Percentiles rank a stretch among this genome's conserved stretches.
phyloP scores from a whole-genome alignment of 2,329 filamentous ascomycete genomes.

The Curvularia lunata region DNA sequence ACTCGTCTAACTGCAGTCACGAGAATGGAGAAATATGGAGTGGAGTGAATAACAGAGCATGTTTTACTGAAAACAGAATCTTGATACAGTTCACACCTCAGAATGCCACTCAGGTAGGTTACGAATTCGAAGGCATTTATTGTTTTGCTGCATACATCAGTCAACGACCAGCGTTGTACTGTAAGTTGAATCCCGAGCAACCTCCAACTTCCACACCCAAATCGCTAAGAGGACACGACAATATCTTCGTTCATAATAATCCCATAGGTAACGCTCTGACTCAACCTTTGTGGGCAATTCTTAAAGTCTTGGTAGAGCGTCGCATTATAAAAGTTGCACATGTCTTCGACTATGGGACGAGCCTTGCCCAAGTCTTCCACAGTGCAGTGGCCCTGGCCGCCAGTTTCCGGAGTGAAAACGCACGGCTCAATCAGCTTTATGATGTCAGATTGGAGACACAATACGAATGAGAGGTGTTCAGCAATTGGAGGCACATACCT shows the following conservation, averaged over 20 bases:
- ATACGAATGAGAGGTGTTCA: too few species aligned
- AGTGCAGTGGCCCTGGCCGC: slow-evolving; percentile 23
- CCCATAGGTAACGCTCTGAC: slow-evolving; percentile 24
- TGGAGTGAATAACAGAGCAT: neutral
- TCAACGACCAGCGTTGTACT: neutral
- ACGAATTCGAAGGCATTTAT: neutral
- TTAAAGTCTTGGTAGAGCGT: slow-evolving; percentile 30
- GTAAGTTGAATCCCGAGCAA: neutral
- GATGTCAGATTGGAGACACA: neutral
- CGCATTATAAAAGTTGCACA: slow-evolving; percentile 37
- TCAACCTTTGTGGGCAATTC: slow-evolving; percentile 22
- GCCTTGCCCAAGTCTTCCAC: slow-evolving; percentile 19
- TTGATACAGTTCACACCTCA: neutral
- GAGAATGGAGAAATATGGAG: neutral
- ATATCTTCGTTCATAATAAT: slow-evolving; percentile 22
- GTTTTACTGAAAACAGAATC: neutral
- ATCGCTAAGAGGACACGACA: slow-evolving; percentile 4
- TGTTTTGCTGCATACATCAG: neutral
- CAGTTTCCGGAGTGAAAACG: slow-evolving; percentile 18
- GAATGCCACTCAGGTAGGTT: neutral
- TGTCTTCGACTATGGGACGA: slow-evolving; percentile 28
- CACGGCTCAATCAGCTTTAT: slow-evolving; percentile 28
- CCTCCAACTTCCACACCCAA: neutral
- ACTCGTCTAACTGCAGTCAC: neutral
- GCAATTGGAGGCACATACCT: slow-evolving; percentile 15